Evolutionary conservation across 306 rosid genomes (phyloP).

Genomic region (Lathyrus tuberosus): DNA sequence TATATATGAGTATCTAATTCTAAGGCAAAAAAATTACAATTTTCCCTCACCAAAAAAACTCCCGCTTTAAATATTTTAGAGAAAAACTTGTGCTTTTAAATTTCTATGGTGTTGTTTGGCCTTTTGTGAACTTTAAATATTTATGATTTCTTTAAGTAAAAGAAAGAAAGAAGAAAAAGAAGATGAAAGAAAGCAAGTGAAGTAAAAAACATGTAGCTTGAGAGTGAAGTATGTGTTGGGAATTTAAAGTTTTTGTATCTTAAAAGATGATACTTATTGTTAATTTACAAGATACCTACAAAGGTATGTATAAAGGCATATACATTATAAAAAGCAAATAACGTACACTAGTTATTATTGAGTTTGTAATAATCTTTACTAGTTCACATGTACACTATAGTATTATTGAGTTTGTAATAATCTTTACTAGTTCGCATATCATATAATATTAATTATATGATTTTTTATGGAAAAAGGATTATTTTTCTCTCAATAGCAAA

Average conservation of each 20-base stretch:
- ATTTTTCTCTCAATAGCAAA: background rate
- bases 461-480: background rate
- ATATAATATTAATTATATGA: conserved; percentile 5
- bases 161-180: conserved; percentile 45
- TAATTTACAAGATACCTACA: conserved; percentile 44
- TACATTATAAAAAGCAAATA: conserved; percentile 30
- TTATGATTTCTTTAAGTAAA: conserved; percentile 44
- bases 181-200: conserved; percentile 50
- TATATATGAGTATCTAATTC: conserved; percentile 28
- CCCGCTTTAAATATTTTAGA: conserved; percentile 51
- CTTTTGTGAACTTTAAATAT: conserved; percentile 57
- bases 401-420: conserved; percentile 31
- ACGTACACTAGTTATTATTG: conserved; percentile 22
- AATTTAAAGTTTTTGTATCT: conserved; percentile 43
- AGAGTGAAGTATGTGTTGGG: conserved; percentile 59
- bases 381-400: conserved; percentile 18
- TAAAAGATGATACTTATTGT: conserved; percentile 50
- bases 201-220: conserved; percentile 67
- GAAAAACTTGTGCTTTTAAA: conserved; percentile 55
- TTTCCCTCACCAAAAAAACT: conserved; percentile 25
- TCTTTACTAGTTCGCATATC: conserved; percentile 37
- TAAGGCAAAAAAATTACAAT: conserved; percentile 10
- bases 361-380: conserved; percentile 31
- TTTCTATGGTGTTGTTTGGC: conserved; percentile 38
- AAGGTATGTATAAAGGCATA: conserved; percentile 31